These are phyloP conservation scores for Pigoraptor vietnamica DNA, from an alignment of 78 protist genomes.

Conservation along the genomic window DNA sequence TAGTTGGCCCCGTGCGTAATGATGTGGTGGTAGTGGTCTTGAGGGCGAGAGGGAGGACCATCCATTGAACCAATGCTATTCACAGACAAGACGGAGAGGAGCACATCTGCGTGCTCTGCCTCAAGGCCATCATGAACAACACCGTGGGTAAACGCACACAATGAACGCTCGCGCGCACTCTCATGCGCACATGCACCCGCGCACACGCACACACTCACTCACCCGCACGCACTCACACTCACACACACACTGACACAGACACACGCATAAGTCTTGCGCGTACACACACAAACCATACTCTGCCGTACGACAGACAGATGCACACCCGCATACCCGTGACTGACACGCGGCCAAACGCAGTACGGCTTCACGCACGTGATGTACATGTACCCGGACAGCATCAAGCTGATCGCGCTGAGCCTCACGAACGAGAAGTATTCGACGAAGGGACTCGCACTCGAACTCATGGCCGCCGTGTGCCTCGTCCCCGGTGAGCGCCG, in stretches of 20 bases:
- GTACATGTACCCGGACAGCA: background rate
- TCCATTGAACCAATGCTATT: too few species aligned
- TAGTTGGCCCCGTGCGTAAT: too few species aligned
- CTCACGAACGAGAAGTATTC: background rate
- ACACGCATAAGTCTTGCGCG: background rate
- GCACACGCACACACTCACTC: background rate
- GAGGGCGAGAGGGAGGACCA: too few species aligned
- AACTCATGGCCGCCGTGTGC: background rate
- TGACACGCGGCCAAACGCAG: too few species aligned
- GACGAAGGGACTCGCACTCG: background rate
- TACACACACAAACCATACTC: too few species aligned
- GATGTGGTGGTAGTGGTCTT: too few species aligned
- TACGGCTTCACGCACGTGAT: background rate
- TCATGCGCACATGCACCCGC: too few species aligned
- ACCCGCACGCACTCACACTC: background rate
- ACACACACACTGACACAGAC: background rate
- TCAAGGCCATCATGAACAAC: background rate
- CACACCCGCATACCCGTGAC: too few species aligned
- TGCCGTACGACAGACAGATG: too few species aligned
- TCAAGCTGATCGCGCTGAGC: background rate
- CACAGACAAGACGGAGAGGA: background rate
- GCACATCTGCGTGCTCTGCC: background rate
- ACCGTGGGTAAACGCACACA: too few species aligned
- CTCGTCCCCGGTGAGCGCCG: too few species aligned
- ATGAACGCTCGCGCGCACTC: too few species aligned